Conservation (phyloP, 2,329 filamentous ascomycete genomes). For the Fusarium nurragi region DNA sequence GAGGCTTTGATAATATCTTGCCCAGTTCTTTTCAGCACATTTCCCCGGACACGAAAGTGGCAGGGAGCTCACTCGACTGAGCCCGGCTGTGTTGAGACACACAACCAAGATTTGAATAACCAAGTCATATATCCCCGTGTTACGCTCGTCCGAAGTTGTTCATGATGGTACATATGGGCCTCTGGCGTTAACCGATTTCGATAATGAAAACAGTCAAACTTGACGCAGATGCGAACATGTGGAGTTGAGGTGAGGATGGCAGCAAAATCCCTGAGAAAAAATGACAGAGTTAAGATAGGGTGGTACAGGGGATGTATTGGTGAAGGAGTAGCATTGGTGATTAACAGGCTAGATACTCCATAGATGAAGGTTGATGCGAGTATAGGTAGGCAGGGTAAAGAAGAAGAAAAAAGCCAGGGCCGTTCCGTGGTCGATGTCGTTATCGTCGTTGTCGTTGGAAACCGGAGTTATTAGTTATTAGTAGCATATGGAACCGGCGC, state of each 20-base stretch:
- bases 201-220: constrained; percentile 16
- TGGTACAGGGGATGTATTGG: constrained; percentile 31
- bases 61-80: not conserved
- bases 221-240: constrained; percentile 9
- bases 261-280: constrained; percentile 22
- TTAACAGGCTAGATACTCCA: constrained; percentile 6
- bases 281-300: constrained; percentile 19
- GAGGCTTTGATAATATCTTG: constrained; percentile 14
- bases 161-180: not conserved
- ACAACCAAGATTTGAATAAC: not conserved
- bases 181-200: constrained; percentile 1
- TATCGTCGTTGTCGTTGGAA: constrained; percentile 21
- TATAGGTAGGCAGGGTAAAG: constrained; percentile 28
- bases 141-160: not conserved
- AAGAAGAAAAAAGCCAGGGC: constrained; percentile 32
- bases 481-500: constrained; percentile 9
- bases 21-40: constrained; percentile 11
- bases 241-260: constrained; percentile 19
- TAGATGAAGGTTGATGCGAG: constrained; percentile 32
- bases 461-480: constrained; percentile 12
- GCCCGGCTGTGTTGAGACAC: not conserved
- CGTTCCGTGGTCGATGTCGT: constrained; percentile 28
- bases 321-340: constrained; percentile 10
- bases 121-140: not conserved
- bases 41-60: constrained; percentile 24